These are phyloP conservation scores for Durotheca rogersii DNA, from an alignment of 495 filamentous ascomycete genomes.

Conservation along the genomic window DNA sequence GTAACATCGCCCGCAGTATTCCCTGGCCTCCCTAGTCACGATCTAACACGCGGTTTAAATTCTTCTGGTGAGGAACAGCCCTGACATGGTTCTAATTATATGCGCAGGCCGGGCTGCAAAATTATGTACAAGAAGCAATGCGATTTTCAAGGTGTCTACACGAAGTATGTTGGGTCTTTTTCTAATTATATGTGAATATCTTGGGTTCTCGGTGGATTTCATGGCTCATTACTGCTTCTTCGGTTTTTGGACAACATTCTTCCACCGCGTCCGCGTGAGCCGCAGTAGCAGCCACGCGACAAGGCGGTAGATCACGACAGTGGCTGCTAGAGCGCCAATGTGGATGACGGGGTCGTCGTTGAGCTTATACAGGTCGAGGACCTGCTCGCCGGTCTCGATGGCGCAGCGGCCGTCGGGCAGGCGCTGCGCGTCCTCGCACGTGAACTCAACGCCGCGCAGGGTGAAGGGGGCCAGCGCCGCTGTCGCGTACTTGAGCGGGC, in stretches of 20 bases:
- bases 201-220: too few species aligned
- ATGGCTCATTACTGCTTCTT: slow-evolving; percentile 13
- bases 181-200: too few species aligned
- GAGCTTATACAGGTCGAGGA: slow-evolving; percentile 62
- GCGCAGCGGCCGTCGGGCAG: slow-evolving; percentile 60
- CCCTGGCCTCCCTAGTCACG: too few species aligned
- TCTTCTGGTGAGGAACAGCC: too few species aligned
- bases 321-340: slow-evolving; percentile 59
- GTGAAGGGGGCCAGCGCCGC: slow-evolving; percentile 63
- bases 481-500: slow-evolving; percentile 65
- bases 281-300: slow-evolving; percentile 64
- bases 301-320: slow-evolving; percentile 61
- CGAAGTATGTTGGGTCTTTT: too few species aligned
- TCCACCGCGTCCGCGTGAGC: slow-evolving; percentile 42
- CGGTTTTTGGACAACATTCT: slow-evolving; percentile 28
- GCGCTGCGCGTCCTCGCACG: slow-evolving; percentile 56
- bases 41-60: too few species aligned
- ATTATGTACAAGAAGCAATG: too few species aligned
- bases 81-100: too few species aligned
- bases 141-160: too few species aligned
- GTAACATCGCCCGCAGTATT: too few species aligned
- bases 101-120: too few species aligned
- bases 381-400: slow-evolving; percentile 62
- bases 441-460: slow-evolving; percentile 57
- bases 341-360: slow-evolving; percentile 58